Base-by-base conservation (phyloP, 2,329 filamentous ascomycete species). In the Dendrostoma leiphaemia region DNA sequence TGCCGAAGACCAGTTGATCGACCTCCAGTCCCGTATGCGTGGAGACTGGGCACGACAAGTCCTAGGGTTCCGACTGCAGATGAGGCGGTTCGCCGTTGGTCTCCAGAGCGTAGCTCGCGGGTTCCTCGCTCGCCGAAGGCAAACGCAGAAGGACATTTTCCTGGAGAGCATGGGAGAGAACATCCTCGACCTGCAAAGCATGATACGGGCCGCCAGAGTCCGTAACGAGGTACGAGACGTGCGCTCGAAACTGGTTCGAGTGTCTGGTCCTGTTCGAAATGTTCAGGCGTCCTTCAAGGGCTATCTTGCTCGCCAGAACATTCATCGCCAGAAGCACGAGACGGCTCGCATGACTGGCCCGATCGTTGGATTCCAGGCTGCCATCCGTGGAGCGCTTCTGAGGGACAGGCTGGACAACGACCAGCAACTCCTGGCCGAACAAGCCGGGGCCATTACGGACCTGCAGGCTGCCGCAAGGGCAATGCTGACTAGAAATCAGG, bases 41-140 rank as follows among this genome's bases (percentile, higher is more conserved):
- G 95, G 91, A 50, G 91, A 95, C 64, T 96, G 90, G 72, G 82
- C 90, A 2, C 81, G 93, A 43, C 91, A 97, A 68, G 83, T 97
- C 54, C 83, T 87, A 60, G 82, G 84, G 58, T 97, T 97, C 71
- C 84, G 89, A 45, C 75, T 94, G 54, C 83, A 86, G 60, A 97
- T 96, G 92, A 82, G 84, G 53, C 81, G 75, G 19, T 96, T 96
- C 94, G 90, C 92, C 2, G 76, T 89, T 24, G 79, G 84, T 58
- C 79, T 97, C 17, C 94, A 99, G 69, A 91, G 90, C 58, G 80
- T 84, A 6, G 82, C 84, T 3, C 85, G 93, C 45, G 93, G 91
- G 8, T 84, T 89, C 66, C 74, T 97, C 35, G 79, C 86, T 23
- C 84, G 94, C 57, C 80, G 76, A 48, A 79, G 79, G 35, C 77